Evolutionary conservation across 768 basidiomycete genomes (phyloP).

Genomic region (Mrakia blollopis): DNA sequence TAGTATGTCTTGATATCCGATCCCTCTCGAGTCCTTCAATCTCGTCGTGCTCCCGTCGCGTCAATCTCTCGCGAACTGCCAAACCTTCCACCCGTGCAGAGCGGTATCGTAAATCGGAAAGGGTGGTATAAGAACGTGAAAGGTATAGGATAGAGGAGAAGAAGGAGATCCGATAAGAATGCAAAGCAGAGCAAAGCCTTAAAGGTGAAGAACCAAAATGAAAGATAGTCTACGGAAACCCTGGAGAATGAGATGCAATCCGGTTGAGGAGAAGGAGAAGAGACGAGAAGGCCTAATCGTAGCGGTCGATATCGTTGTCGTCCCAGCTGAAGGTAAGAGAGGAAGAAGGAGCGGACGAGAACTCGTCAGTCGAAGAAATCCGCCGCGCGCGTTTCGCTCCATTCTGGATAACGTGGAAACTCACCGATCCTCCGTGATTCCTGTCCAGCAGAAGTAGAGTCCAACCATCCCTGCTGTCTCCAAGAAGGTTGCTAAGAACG

Average conservation of each 20-base stretch:
- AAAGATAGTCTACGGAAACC: background rate
- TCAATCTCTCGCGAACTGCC: too few relatives aligned
- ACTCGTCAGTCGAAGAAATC: background rate
- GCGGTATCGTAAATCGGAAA: too few relatives aligned
- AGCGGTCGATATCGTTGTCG: background rate
- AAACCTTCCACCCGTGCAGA: too few relatives aligned
- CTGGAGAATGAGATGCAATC: background rate
- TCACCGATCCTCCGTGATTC: slow-evolving; percentile 16
- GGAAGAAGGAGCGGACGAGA: background rate
- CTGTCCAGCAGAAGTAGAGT: slow-evolving; percentile 51
- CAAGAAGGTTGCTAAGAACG: slow-evolving; percentile 76
- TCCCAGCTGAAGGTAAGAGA: background rate
- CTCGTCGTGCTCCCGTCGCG: too few relatives aligned
- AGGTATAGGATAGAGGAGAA: too few relatives aligned
- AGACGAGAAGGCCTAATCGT: background rate
- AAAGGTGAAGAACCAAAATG: background rate
- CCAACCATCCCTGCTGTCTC: slow-evolving; percentile 68
- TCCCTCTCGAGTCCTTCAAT: too few relatives aligned
- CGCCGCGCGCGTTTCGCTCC: background rate
- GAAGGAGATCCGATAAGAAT: too few relatives aligned
- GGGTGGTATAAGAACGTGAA: too few relatives aligned
- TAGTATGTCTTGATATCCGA: background rate
- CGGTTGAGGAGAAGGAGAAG: background rate
- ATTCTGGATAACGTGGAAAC: background rate
- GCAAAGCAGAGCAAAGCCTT: too few relatives aligned